Base-by-base conservation (phyloP, 2,329 filamentous ascomycete species). In the Cercospora sesami region DNA sequence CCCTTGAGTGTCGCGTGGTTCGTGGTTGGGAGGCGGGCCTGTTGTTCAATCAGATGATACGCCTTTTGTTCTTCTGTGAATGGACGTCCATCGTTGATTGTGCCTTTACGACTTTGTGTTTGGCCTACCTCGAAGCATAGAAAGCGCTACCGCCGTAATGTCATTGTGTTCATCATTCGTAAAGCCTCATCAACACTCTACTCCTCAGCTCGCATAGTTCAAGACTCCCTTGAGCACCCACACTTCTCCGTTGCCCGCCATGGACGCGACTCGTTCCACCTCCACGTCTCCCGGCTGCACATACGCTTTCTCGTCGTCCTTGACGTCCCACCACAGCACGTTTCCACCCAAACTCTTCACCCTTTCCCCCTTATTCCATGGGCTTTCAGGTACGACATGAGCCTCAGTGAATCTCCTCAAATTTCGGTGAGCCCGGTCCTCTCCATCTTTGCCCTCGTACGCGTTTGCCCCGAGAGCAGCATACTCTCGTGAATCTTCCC, bases 221-320 rank as follows among this genome's bases (percentile, higher is more conserved):
- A 90, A 75, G 26, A 90, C 86, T 4, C 83, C 85, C 72, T 87
- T 87, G 68, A 92, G 76, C 42, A 94, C 86, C 92, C 92, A 96
- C 73, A 98, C 85, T 80, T 98, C 91, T 4, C 95, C 95, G 78
- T 98, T 99, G 3, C 88, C 86, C 18, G 96, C 94, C 68, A 88
- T 86, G 72, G 90, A 90, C 1, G 89, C 90, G 62, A 96, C 84
- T 67, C 84, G 88, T 51, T 89, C 86, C 14, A 98, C 91, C 78
- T 94, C 89, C 53, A 97, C 87, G 71, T 88, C 86, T 5, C 90
- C 91, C 0, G 94, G 95, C 83, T 94, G 90, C 30, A 95, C 88
- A 77, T 88, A 82, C 76, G 86, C 90, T 72, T 85, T 88, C 0
- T 89, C 90, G 18, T 64, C 55, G 65, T 90, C 87, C 61, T 83